Evolutionary conservation across 1,284 basidiomycete species (phyloP).

Genomic region (Psilocybe mexicana): DNA sequence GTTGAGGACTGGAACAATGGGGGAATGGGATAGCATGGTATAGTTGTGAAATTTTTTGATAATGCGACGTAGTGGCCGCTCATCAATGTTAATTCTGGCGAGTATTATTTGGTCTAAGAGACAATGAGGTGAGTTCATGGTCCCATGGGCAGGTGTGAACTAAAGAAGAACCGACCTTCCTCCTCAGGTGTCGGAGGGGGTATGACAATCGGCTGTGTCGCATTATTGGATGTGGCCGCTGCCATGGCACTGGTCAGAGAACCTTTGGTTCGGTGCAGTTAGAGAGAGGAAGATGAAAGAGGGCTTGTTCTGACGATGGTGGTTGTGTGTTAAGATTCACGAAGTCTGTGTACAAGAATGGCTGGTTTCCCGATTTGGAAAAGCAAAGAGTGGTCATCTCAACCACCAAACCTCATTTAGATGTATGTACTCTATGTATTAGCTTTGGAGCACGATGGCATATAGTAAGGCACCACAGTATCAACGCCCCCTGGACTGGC

Average conservation of each 20-base stretch:
- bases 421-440: not conserved
- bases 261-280: not conserved
- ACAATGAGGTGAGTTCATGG: constrained; percentile 21
- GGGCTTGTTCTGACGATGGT: not conserved
- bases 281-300: not conserved
- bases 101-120: constrained; percentile 71
- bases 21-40: constrained; percentile 53
- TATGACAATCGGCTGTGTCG: constrained; percentile 29
- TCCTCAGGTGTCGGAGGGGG: constrained; percentile 61
- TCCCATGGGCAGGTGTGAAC: not conserved
- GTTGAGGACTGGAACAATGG: constrained; percentile 41
- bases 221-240: constrained; percentile 11
- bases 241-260: constrained; percentile 1
- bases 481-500: constrained; percentile 28
- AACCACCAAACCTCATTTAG: not conserved
- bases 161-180: constrained; percentile 50
- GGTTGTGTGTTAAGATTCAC: too few relatives aligned
- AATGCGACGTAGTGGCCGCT: constrained; percentile 71
- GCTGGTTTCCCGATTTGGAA: not conserved
- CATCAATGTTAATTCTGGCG: constrained; percentile 73
- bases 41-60: constrained; percentile 79
- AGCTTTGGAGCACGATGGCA: not conserved
- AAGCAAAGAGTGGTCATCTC: not conserved
- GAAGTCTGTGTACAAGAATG: not conserved
- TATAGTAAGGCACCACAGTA: not conserved